Base-by-base conservation (phyloP, 2,329 filamentous ascomycete species). In the Sporothrix mexicana region DNA sequence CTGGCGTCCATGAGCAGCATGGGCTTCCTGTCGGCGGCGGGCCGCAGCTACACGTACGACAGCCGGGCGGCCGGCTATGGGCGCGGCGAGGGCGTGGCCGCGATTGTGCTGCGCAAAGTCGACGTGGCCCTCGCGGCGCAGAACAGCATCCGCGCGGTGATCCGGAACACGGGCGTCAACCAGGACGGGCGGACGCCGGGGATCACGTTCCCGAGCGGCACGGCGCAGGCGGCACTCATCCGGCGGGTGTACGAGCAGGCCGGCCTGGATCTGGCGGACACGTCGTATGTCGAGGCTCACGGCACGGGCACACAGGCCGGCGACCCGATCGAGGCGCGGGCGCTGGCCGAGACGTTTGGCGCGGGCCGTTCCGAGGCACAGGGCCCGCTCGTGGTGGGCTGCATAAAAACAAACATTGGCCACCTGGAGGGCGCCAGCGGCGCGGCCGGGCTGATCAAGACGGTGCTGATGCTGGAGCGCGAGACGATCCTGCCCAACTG, bases 341-440 rank as follows among this genome's bases (percentile, higher is more conserved):
- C 81, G 1, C 81, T 83, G 9, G 73, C 77, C 13, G 72, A 77
- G 8, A 78, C 80, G 0, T 81, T 82, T 72, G 80, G 80, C 49
- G 73, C 67, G 7, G 17, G 13, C 7, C 51, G 66, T 2, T 5
- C 55, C 0, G 47, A 23, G 25, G 23, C 51, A 41, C 2, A 68
- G 3, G 4, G 25, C 2, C 71, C 64, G 0, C 43, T 76, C 0
- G 30, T 70, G 0, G 80, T 83, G 0, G 82, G 82, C 2, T 81
- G 79, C 0, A 74, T 83, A 72, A 84, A 84, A 75, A 81, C 82
- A 0, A 79, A 83, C 5, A 79, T 83, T 41, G 85, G 85, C 5
- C 85, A 87, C 70, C 81, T 82, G 0, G 85, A 87, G 76, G 84
- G 83, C 6, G 80, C 82, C 0, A 83, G 83, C 3, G 85, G 85